Evolutionary conservation across 1,139 yeast species (phyloP), one percentile per base, ranked within the genome.

Genomic region (Geotrichum europaeum): DNA sequence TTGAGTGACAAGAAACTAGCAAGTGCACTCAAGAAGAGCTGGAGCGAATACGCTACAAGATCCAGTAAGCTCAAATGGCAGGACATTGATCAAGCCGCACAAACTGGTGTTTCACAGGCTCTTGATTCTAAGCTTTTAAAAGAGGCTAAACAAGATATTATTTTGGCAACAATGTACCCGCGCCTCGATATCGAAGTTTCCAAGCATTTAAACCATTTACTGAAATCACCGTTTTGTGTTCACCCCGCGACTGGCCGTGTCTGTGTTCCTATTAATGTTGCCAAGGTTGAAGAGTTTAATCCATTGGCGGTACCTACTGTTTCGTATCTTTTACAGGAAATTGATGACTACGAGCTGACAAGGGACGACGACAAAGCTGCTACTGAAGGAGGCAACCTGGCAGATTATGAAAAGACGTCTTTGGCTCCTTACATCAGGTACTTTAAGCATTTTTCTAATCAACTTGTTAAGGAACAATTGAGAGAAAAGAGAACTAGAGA

Each of bases 241-340:
- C 99, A 94, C 72, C 99, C 99, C 0, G 86, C 91, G 6, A 95
- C 99, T 0, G 98, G 97, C n/a, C 68, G 91, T 68, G 89, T 94
- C 4, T 94, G 99, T 83, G 97, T 95, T 7, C 97, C 99, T 0
- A 91, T 94, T 68, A 89, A 86, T 69, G 84, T 89, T 25, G 70
- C 65, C 47, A 72, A 70, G 67, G 66, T 70, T 18, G 81, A 81
- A 61, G 83, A 84, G 0, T 94, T 94, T 70, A 84, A 87, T 67
- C 98, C 98, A 0, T 81, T 81, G 67, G 79, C 77, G 15, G 94
- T 96, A 0, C 99, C 99, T 9, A 89, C 86, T 59, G 78, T 92
- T 61, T 76, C 84, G 56, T 78, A 78, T 57, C 74, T 92, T 36
- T 86, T 85, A 55, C 76, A 78, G 54, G 87, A 85, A 68, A 73